Evolutionary conservation across 177 flowering plant species (phyloP), one percentile per base, ranked within the genome.

Genomic region (Vitis hybrid): DNA sequence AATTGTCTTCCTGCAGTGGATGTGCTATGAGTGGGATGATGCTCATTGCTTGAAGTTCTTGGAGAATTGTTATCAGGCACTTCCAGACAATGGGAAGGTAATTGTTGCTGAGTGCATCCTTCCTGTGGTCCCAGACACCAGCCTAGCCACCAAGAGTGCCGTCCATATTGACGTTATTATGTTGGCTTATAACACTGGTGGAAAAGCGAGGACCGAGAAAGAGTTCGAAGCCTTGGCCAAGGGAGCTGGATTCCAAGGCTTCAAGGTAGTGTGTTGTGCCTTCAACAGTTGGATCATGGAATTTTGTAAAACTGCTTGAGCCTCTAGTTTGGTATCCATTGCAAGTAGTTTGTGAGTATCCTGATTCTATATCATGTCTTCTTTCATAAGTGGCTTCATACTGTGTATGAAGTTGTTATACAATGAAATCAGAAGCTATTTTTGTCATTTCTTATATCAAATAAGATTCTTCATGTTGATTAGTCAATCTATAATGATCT

Each of bases 1-100:
- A 39, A 39, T 26, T 31, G 48, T 12, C 11, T 60, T 14, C 21
- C 3, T 77, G 66, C 83, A 91, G 93, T 92, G 91, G 91, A 89
- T 92, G 49, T 86, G 90, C 29, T 93, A 90, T 52, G 97, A 89
- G 12, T 90, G 95, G 95, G 85, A 91, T 65, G 97, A 92, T 26
- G 88, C 76, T 16, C 89, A 91, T 71, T 88, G 91, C 82, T 4
- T 75, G 66, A 87, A 83, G 63, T 79, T 90, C 50, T 74, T 91
- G 81, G 84, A 78, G 79, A 92, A 88, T 57, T 92, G 93, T 76
- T 79, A 86, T 62, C 78, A 72, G 5, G 89, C 93, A 2, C 79
- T 92, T 29, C 93, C 95, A 10, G 75, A 72, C n/a, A 70, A 79
- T 5, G 96, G 96, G 19, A 93, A 93, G 68, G 88, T 91, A 72